Evolutionary conservation across 2,329 filamentous ascomycete species (phyloP).

Genomic region (Pleurostoma richardsiae): DNA sequence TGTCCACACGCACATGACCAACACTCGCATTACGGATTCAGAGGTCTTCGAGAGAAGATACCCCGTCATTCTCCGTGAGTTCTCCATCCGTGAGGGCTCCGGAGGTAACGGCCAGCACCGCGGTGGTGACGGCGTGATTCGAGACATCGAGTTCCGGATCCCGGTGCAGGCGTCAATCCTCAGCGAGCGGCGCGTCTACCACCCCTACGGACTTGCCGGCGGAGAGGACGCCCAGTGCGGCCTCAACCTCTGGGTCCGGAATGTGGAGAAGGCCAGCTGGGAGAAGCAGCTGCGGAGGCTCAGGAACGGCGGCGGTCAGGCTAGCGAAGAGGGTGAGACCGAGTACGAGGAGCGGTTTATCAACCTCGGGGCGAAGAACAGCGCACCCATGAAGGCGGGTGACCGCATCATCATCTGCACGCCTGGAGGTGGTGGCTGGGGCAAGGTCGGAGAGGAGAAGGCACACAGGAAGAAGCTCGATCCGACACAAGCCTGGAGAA

Average conservation of each 20-base stretch:
- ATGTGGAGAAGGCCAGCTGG: constrained; percentile 54
- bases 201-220: constrained; percentile 78
- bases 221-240: constrained; percentile 76
- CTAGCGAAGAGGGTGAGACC: constrained; percentile 18
- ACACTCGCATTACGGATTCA: constrained; percentile 76
- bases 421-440: constrained; percentile 78
- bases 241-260: constrained; percentile 81
- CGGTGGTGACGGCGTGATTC: constrained; percentile 72
- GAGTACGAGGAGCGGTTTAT: constrained; percentile 58
- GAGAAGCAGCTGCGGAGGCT: constrained; percentile 36
- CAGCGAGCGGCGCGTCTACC: constrained; percentile 69
- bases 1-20: constrained; percentile 84
- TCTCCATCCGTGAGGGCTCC: constrained; percentile 57
- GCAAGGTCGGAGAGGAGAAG: constrained; percentile 52
- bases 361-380: constrained; percentile 76
- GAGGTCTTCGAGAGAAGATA: constrained; percentile 77
- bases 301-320: constrained; percentile 17
- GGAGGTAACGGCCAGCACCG: constrained; percentile 60
- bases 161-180: constrained; percentile 75
- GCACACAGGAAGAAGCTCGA: constrained; percentile 47
- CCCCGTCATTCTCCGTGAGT: constrained; percentile 67
- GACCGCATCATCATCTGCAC: constrained; percentile 75
- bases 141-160: constrained; percentile 78
- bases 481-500: constrained; percentile 45
- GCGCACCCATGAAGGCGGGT: constrained; percentile 68